Base-by-base conservation (phyloP, 179 eudicot genomes). In the Actinidia arguta region DNA sequence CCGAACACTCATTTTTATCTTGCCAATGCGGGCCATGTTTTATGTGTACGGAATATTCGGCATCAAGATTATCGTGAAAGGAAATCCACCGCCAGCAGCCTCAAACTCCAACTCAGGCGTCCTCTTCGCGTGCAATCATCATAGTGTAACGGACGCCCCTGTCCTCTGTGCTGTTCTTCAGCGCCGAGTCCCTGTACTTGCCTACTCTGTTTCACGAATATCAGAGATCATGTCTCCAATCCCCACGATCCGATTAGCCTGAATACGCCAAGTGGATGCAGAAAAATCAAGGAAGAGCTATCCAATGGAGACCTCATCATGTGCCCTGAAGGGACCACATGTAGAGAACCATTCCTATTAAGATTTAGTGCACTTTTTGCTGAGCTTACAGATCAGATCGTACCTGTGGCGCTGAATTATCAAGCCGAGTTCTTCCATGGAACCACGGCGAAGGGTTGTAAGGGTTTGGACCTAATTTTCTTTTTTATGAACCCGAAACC, bases 401-500 rank as follows among this genome's bases (percentile, higher is more conserved):
- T 94, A 3, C 98, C 99, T 0, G 99, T 95, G 24, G 99, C 98
- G 1, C 95, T 95, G 97, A 93, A 96, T 44, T 94, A 94, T 47
- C 79, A 95, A 66, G 97, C 91, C 0, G 95, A 96, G 62, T 87
- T 96, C 72, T 96, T 96, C 82, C 97, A 94, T 77, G 96, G 92
- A 25, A 96, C 98, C 31, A 96, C 99, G 18, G 99, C 97, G 5
- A n/a, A n/a, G n/a, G n/a, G n/a, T n/a, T n/a, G n/a, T n/a, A n/a
- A 96, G 82, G 94, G 86, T 14, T 75, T 96, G 73, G 99, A 96
- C 86, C 99, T 98, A 0, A 82, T 94, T n/a, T 96, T 96, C 88
- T 94, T 93, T 83, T 91, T 96, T 82, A 95, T 96, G 99, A 95
- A 96, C 90, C 98, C 99, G 31, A 88, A 92, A 62, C 99, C 99